Percentiles rank a stretch among this genome's conserved stretches.
phyloP scores from a whole-genome alignment of 768 basidiomycete species.

The Trametes elegans region DNA sequence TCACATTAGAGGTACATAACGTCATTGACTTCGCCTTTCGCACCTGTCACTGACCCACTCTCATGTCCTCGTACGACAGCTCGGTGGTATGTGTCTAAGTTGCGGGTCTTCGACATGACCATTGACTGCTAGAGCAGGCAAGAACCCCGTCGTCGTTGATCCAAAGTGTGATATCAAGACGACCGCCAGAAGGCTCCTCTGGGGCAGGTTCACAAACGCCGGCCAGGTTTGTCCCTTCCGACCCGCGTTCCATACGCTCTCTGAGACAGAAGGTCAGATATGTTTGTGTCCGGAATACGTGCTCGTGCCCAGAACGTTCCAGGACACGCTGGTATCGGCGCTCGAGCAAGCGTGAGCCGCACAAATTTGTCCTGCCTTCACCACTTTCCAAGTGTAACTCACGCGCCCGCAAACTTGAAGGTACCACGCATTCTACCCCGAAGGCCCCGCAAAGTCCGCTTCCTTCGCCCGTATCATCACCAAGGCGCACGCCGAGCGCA shows the following conservation, averaged over 20 bases:
- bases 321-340: constrained; percentile 39
- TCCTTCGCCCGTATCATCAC: constrained; percentile 53
- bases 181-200: constrained; percentile 67
- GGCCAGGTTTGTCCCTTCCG: constrained; percentile 42
- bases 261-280: constrained; percentile 38
- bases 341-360: constrained; percentile 41
- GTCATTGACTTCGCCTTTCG: too few species aligned
- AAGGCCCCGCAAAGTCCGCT: constrained; percentile 36
- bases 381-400: too few species aligned
- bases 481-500: constrained; percentile 48
- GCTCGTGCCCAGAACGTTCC: constrained; percentile 39
- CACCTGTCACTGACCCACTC: constrained; percentile 54
- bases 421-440: constrained; percentile 55
- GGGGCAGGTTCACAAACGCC: constrained; percentile 76
- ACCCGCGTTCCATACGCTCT: background rate
- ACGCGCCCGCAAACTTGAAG: constrained; percentile 32
- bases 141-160: constrained; percentile 63
- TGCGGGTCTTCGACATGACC: too few species aligned
- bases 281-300: constrained; percentile 64
- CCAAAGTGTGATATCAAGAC: constrained; percentile 59
- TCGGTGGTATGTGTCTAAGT: constrained; percentile 39
- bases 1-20: constrained; percentile 48
- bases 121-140: constrained; percentile 35
- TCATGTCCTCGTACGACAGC: constrained; percentile 37
- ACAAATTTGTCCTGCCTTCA: too few species aligned